Conservation (phyloP, 306 rosid genomes). For the Argentina anserina region DNA sequence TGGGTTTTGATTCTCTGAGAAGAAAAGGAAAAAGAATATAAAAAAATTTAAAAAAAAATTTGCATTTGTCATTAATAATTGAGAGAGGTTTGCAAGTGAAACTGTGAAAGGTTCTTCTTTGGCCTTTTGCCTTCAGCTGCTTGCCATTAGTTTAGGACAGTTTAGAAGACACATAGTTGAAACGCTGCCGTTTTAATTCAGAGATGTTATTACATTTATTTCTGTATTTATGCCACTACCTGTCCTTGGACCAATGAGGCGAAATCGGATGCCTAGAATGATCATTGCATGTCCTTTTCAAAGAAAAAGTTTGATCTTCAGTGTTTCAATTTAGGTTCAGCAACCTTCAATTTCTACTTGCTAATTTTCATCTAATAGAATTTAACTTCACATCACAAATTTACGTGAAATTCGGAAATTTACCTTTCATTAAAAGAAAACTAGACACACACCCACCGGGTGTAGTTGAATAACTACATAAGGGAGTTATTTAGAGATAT, state of each 20-base stretch:
- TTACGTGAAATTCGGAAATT: too few relatives aligned
- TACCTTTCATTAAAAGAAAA: background rate
- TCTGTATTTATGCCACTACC: background rate
- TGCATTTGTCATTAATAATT: background rate
- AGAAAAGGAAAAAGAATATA: background rate
- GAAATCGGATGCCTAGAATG: background rate
- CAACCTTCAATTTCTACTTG: too few relatives aligned
- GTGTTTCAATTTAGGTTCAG: background rate
- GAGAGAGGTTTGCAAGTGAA: background rate
- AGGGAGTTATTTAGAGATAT: too few relatives aligned
- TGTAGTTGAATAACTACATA: too few relatives aligned
- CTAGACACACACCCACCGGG: too few relatives aligned
- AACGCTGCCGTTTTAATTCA: background rate
- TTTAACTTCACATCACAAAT: too few relatives aligned
- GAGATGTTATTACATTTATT: background rate
- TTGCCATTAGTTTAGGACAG: background rate
- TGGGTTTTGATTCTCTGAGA: background rate
- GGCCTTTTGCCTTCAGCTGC: background rate
- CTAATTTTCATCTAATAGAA: too few relatives aligned
- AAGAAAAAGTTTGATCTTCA: background rate
- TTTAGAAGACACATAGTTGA: background rate
- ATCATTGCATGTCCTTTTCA: background rate
- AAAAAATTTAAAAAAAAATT: background rate
- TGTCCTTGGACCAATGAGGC: background rate
- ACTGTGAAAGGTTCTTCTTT: background rate